These are phyloP conservation scores for Acer saccharum DNA, from an alignment of 345 rosid species.

Conservation along the genomic window DNA sequence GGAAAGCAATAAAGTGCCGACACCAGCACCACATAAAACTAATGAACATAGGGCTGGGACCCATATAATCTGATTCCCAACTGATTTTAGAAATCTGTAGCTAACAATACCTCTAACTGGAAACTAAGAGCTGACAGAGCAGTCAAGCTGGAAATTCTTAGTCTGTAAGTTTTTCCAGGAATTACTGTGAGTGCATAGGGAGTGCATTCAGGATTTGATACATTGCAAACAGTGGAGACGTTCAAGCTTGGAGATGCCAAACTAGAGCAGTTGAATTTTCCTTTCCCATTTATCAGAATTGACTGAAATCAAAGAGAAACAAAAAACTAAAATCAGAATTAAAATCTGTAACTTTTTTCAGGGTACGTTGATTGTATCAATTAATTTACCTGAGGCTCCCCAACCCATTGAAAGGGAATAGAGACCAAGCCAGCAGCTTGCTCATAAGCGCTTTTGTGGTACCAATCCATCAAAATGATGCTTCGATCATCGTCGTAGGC, in stretches of 20 bases:
- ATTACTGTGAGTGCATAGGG: slow-evolving; percentile 44
- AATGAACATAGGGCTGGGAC: too few relatives aligned
- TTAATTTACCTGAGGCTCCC: slow-evolving; percentile 66
- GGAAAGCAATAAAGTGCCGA: too few relatives aligned
- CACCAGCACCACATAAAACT: too few relatives aligned
- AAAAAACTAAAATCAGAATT: too few relatives aligned
- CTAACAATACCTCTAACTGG: slow-evolving; percentile 60
- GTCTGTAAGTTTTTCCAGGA: slow-evolving; percentile 66
- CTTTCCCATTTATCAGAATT: slow-evolving; percentile 68
- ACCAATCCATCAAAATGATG: slow-evolving; percentile 76
- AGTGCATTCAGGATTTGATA: slow-evolving; percentile 50
- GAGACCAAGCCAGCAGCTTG: slow-evolving; percentile 62
- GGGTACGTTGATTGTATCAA: background rate
- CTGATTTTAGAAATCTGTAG: too few relatives aligned
- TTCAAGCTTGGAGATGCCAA: slow-evolving; percentile 24
- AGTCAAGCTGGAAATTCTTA: slow-evolving; percentile 59
- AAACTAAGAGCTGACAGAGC: slow-evolving; percentile 72
- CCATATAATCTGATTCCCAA: too few relatives aligned
- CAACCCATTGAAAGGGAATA: slow-evolving; percentile 66
- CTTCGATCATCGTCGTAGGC: slow-evolving; percentile 58
- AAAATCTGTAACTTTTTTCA: background rate
- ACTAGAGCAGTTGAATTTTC: slow-evolving; percentile 59
- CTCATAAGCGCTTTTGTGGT: slow-evolving; percentile 63
- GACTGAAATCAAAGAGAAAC: slow-evolving; percentile 35
- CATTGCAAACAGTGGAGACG: slow-evolving; percentile 38